Evolutionary conservation across 2,329 filamentous ascomycete genomes (phyloP).

Genomic region (Verticillium isaacii): DNA sequence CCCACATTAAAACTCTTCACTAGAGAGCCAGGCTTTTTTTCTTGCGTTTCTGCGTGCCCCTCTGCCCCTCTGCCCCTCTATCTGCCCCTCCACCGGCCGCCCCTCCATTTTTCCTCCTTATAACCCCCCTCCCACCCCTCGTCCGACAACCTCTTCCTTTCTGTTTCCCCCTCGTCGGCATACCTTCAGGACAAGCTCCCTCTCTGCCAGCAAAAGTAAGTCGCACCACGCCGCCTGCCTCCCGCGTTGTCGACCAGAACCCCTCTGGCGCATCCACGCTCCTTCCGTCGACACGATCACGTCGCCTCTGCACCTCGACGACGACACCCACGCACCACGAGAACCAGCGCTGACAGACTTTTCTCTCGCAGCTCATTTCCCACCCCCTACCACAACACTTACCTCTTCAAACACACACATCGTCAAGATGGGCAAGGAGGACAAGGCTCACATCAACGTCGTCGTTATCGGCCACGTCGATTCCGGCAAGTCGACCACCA

Average conservation of each 20-base stretch:
- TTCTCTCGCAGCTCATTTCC: background rate
- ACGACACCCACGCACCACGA: background rate
- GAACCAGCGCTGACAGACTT: background rate
- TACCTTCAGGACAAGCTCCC: slow-evolving; percentile 1
- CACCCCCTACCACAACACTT: background rate
- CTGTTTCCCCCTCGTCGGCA: slow-evolving; percentile 2
- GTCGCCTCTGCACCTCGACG: background rate
- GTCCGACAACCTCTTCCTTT: background rate
- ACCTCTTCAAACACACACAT: background rate
- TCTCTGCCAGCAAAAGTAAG: slow-evolving; percentile 1
- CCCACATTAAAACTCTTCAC: background rate
- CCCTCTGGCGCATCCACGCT: too few relatives aligned
- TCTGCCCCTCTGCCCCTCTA: slow-evolving; percentile 1
- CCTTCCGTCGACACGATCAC: too few relatives aligned
- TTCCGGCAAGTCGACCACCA: slow-evolving; percentile 98
- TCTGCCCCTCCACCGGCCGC: background rate
- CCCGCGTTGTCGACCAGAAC: background rate
- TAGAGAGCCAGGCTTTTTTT: background rate
- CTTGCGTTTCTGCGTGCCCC: too few relatives aligned
- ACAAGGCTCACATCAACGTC: slow-evolving; percentile 85
- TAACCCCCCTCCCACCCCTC: background rate
- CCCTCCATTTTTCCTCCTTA: background rate
- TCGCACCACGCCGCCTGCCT: background rate
- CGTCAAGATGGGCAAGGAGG: slow-evolving; percentile 64
- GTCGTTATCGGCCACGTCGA: slow-evolving; percentile 99